Evolutionary conservation across 164 flowering plant species (phyloP).

Genomic region (Protea cynaroides): DNA sequence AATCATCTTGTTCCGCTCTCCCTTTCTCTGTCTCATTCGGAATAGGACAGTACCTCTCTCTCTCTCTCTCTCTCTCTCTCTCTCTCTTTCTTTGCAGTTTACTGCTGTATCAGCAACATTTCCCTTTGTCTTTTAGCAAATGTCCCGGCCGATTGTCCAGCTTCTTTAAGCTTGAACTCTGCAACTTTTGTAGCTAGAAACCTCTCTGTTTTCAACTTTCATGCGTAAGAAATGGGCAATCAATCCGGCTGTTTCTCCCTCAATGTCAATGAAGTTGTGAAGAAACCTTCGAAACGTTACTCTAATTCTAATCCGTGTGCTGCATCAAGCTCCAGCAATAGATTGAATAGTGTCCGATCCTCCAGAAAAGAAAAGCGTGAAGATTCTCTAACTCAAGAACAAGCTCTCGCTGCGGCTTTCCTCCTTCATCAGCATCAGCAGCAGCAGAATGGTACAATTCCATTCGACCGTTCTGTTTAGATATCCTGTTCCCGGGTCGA

Average conservation of each 20-base stretch:
- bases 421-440: slow-evolving; percentile 50
- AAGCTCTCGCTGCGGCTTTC: slow-evolving; percentile 71
- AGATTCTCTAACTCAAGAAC: slow-evolving; percentile 56
- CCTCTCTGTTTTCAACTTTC: not conserved
- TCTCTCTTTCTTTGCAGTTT: too few relatives aligned
- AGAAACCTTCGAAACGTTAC: slow-evolving; percentile 31
- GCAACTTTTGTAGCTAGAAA: too few relatives aligned
- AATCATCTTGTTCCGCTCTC: too few relatives aligned
- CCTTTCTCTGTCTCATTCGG: too few relatives aligned
- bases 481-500: slow-evolving; percentile 35
- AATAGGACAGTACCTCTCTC: too few relatives aligned
- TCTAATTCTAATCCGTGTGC: slow-evolving; percentile 14
- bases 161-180: too few relatives aligned
- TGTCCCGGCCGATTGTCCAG: too few relatives aligned
- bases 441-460: slow-evolving; percentile 28
- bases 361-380: slow-evolving; percentile 41
- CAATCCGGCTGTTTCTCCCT: slow-evolving; percentile 41
- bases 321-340: slow-evolving; percentile 24
- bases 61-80: too few relatives aligned
- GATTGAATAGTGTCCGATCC: slow-evolving; percentile 58
- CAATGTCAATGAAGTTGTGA: slow-evolving; percentile 24
- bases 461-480: slow-evolving; percentile 69
- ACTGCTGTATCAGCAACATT: too few relatives aligned
- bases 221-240: slow-evolving; percentile 48
- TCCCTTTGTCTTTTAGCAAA: too few relatives aligned